Conservation (phyloP, 2,329 filamentous ascomycete genomes). For the Penicillium sp. region DNA sequence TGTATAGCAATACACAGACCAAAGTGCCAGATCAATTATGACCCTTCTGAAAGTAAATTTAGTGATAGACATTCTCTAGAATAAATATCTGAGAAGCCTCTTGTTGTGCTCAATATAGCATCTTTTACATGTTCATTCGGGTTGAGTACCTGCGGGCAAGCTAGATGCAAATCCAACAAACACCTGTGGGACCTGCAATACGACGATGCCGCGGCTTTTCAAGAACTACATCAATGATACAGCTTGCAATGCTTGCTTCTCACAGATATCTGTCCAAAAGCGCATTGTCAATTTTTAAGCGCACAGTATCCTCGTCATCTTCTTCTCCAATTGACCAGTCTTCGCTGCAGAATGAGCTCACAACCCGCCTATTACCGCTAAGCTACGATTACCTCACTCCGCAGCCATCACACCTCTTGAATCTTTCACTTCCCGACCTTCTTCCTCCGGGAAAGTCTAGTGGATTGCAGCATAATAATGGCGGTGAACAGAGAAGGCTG, state of each 20-base stretch:
- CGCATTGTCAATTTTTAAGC: background rate
- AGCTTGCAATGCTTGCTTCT: conserved; percentile 12
- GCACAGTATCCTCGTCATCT: conserved; percentile 18
- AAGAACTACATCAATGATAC: background rate
- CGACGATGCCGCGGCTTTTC: background rate
- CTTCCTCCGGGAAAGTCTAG: conserved; percentile 35
- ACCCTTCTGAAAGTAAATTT: background rate
- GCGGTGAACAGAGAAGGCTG: conserved; percentile 25
- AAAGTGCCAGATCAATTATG: background rate
- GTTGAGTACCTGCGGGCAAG: background rate
- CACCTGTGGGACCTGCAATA: background rate
- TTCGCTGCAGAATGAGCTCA: conserved; percentile 41
- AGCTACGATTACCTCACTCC: conserved; percentile 57
- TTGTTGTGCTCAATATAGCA: too few relatives aligned
- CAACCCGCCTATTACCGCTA: conserved; percentile 45
- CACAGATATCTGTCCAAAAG: background rate
- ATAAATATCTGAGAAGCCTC: too few relatives aligned
- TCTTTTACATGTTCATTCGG: background rate
- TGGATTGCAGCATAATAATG: conserved; percentile 16
- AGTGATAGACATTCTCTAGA: background rate
- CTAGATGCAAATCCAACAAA: background rate
- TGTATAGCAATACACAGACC: too few relatives aligned
- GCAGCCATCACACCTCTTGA: conserved; percentile 62
- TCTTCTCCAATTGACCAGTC: conserved; percentile 31
- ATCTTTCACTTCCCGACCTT: conserved; percentile 57